Evolutionary conservation across 2,329 filamentous ascomycete species (phyloP).

Genomic region (Diaporthe capsici): DNA sequence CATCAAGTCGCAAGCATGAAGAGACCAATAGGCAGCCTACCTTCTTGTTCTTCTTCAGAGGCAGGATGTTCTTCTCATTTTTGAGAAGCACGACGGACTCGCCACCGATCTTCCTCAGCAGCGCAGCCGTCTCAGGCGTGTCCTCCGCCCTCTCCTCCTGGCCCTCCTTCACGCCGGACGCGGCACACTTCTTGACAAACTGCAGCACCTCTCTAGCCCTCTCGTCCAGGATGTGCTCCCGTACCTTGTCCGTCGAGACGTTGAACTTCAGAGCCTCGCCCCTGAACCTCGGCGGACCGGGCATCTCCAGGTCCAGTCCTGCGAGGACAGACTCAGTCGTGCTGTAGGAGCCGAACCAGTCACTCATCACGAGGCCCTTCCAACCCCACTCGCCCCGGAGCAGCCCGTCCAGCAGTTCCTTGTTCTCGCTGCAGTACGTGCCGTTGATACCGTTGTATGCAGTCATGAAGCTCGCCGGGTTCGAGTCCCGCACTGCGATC

Average conservation of each 20-base stretch:
- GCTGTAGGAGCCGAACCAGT: constrained; percentile 72
- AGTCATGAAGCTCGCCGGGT: constrained; percentile 70
- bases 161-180: constrained; percentile 67
- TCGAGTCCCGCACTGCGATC: constrained; percentile 65
- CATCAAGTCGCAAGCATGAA: background rate
- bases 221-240: constrained; percentile 67
- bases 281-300: constrained; percentile 66
- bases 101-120: constrained; percentile 76
- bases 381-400: constrained; percentile 71
- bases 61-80: constrained; percentile 76
- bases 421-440: constrained; percentile 67
- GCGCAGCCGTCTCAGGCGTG: constrained; percentile 72
- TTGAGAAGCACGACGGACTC: constrained; percentile 82
- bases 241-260: constrained; percentile 69
- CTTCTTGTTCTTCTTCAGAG: constrained; percentile 73
- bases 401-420: constrained; percentile 63
- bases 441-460: constrained; percentile 73
- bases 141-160: constrained; percentile 68
- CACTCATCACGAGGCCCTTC: constrained; percentile 70
- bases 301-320: constrained; percentile 73
- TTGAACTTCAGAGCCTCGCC: constrained; percentile 66
- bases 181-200: constrained; percentile 70
- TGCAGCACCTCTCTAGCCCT: constrained; percentile 70
- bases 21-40: constrained; percentile 46
- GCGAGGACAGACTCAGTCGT: constrained; percentile 65